Evolutionary conservation across 495 filamentous ascomycete genomes (phyloP), one percentile per base, ranked within the genome.

Genomic region (Penicillium maclennaniae): DNA sequence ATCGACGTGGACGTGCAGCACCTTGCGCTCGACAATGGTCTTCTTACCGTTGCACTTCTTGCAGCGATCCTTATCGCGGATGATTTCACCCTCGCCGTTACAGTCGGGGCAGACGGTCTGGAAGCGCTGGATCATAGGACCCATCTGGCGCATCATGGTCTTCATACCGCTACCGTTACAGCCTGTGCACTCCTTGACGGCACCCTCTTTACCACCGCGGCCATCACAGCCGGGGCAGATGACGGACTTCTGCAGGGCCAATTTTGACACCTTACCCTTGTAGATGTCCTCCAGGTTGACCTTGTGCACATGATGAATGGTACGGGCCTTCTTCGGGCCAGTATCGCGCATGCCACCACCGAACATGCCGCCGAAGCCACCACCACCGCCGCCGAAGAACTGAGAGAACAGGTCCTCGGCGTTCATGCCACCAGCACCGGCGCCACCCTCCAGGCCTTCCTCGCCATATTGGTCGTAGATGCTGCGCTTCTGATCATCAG

Each of bases 91-190:
- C 70, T 97, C 95, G 54, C 93, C 93, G 53, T 91, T 89, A 68
- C 93, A 99, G 72, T 99, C 93, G 27, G 91, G 89, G 83, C 93
- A 99, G 55, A 97, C 91, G 17, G 95, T 97, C 81, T 97, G 95
- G 83, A 97, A 97, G 45, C 93, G 88, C 75, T 97, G 95, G 66
- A 97, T 97, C 93, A 99, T 99, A 47, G 93, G 93, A 46, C 95
- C 93, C 92, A 97, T 97, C 79, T 97, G 95, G 62, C 93, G 88
- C 93, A 97, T 97, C 92, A 99, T 97, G 19, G 88, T 96, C 85
- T 97, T 97, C 89, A 96, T 95, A 73, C 93, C 95, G 55, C 84
- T 81, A 61, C 93, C 93, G 54, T 95, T 89, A 71, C 93, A 99
- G 55, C 87, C 87, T 26, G 83, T 65, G 76, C 93, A 99, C 57